phyloP scores from a whole-genome alignment of 1,284 basidiomycete species.

The Inonotus obliquus region DNA sequence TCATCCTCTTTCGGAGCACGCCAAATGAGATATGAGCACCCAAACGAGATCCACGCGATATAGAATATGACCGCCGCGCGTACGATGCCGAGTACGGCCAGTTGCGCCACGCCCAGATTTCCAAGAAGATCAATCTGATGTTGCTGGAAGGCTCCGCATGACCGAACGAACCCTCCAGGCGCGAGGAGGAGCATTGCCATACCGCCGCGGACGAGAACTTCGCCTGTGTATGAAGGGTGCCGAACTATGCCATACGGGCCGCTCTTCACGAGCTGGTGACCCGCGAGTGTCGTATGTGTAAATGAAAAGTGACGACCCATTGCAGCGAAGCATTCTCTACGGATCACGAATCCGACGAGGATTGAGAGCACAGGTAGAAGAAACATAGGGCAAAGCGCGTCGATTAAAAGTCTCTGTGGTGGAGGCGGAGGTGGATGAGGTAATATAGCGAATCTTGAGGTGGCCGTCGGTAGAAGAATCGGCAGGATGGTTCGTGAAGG shows the following conservation, averaged over 20 bases:
- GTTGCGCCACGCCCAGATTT: background rate
- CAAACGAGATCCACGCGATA: conserved; percentile 10
- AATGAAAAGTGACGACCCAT: conserved; percentile 16
- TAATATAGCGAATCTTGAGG: background rate
- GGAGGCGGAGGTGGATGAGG: background rate
- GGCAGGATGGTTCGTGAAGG: background rate
- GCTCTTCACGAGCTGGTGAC: conserved; percentile 10
- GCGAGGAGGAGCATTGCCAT: conserved; percentile 3
- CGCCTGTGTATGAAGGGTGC: conserved; percentile 16
- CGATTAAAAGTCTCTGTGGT: background rate
- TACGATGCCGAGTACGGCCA: background rate
- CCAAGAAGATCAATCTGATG: background rate
- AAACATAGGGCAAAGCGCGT: background rate
- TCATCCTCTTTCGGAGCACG: conserved; percentile 19
- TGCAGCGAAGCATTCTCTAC: conserved; percentile 4
- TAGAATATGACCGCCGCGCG: background rate
- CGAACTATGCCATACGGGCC: conserved; percentile 16
- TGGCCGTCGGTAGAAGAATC: conserved; percentile 2
- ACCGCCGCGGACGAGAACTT: conserved; percentile 7
- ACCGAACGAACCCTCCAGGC: background rate
- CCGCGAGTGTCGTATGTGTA: conserved; percentile 13
- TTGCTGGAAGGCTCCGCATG: conserved; percentile 1
- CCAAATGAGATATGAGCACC: conserved; percentile 1
- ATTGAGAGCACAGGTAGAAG: conserved; percentile 4
- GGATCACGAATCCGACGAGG: conserved; percentile 7